Conservation (phyloP, 1,139 yeast genomes). For the Citeromyces hawaiiensis region DNA sequence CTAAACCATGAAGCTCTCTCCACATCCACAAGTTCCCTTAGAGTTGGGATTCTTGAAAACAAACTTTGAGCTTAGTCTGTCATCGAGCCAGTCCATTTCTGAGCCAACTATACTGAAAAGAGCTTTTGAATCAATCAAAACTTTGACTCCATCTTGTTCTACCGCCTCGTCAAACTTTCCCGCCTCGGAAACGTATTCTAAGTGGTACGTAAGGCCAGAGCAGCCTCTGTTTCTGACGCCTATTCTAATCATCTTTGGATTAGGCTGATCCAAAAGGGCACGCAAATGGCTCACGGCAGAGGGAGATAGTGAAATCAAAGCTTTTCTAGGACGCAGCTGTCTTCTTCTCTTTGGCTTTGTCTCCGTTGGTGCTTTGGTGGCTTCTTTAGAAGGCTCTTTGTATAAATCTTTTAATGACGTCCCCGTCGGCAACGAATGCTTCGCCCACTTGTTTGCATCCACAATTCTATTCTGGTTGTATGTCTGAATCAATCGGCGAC, state of each 20-base stretch:
- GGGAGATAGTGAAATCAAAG: conserved; percentile 68
- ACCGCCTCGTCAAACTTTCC: conserved; percentile 91
- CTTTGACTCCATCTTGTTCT: conserved; percentile 87
- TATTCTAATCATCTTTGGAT: conserved; percentile 78
- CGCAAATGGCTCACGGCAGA: conserved; percentile 62
- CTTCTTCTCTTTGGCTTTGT: conserved; percentile 41
- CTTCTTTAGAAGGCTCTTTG: not conserved
- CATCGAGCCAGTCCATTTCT: conserved; percentile 98
- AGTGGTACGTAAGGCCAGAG: conserved; percentile 83
- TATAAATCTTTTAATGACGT: conserved; percentile 1
- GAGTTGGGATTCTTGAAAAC: conserved; percentile 92
- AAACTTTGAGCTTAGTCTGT: conserved; percentile 76
- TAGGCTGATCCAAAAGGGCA: conserved; percentile 61
- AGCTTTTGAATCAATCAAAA: conserved; percentile 90
- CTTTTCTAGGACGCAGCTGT: conserved; percentile 71
- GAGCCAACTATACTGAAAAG: conserved; percentile 90
- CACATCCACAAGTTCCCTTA: conserved; percentile 97
- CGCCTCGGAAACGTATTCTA: conserved; percentile 80
- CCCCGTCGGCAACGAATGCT: conserved; percentile 2
- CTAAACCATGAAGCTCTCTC: conserved; percentile 93
- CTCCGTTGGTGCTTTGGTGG: conserved; percentile 4
- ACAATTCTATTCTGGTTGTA: not conserved
- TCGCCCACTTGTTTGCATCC: conserved; percentile 2
- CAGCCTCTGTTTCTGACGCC: conserved; percentile 97
- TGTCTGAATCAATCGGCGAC: conserved; percentile 1